Evolutionary conservation across 352 stramenopile genomes (phyloP), one percentile per base, ranked within the genome.

Genomic region (Globisporangium solare): DNA sequence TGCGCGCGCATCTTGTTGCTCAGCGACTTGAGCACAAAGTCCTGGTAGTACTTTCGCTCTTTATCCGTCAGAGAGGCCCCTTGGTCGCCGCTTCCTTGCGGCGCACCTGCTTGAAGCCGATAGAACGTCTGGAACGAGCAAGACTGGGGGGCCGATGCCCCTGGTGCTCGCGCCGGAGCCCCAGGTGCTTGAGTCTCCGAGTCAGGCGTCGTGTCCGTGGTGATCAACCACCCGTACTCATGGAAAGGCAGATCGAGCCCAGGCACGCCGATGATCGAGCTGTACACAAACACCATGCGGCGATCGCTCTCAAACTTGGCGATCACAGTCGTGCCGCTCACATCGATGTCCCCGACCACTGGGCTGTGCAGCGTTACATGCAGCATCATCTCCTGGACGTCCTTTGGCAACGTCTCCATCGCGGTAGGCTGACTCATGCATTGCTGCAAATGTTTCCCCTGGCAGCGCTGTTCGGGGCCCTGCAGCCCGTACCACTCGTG

Each of bases 61-160:
- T 24, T 18, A 10, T 22, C 17, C n/a, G 11, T 39, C 50, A 11
- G 11, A 37, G n/a, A 20, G 14, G 14, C 18, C 43, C 18, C 15
- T 22, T 45, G 46, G 55, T 4, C 45, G 12, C 5, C 27, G 10
- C 27, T 10, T 6, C 10, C 27, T 35, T 35, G 27, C 21, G 24
- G 13, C 7, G 50, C 40, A 4, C 52, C 39, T 14, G 41, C 10
- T 11, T 62, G 56, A n/a, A 62, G 47, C 24, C 51, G 48, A 24
- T 62, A 62, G 27, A 62, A 62, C 24, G 56, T 62, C 48, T 62
- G 46, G 22, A 60, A 48, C 20, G 35, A 11, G 2, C 31, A 17
- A n/a, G 35, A 11, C 13, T 31, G 20, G n/a, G 45, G 6, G 37
- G 21, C 20, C 2, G 1, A 15, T 15, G 51, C 40, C n/a, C 17